Base-by-base conservation (phyloP, 1,139 yeast species). In the Diutina ranongensis region DNA sequence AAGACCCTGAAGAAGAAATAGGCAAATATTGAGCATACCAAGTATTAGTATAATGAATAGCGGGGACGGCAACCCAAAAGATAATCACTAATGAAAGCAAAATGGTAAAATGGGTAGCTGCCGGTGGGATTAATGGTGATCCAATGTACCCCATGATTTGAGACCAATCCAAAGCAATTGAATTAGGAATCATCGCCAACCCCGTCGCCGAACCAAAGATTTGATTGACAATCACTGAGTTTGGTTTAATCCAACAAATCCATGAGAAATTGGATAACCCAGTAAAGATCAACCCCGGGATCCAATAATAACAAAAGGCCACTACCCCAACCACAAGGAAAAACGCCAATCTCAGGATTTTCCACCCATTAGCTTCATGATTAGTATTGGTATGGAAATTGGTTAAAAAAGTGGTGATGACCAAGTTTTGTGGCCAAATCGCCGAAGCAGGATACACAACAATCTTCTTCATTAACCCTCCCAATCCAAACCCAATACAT, bases 101-200 rank as follows among this genome's bases (percentile, higher is more conserved):
- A 49, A 75, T 68, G 52, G 81, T 78, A 35, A 71, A 65, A 47
- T 75, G 62, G 18, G 81, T 74, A 46, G 74, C 65, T 45, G 79
- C 76, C 28, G 89, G 88, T 9, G 86, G 83, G 52, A 80, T 71
- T 55, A 83, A 68, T 12, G 89, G 86, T 21, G 83, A 74, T 15
- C 80, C 78, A 49, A 76, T 62, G 60, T 74, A 76, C 46, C 79
- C 83, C 35, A 71, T 64, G 45, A 69, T 62, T 56, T 68, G 74
- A 54, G 66, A 68, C 73, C 73, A 68, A 54, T 57, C 61, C 36
- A 58, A 55, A 19, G 71, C 64, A 40, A 52, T 44, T 13, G 42
- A 38, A 25, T 38, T 38, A 21, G 88, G 88, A 55, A 80, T 61
- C 58, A 80, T 58, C 25, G 85, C 87, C 49, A 80, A 65, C 16